phyloP scores from a whole-genome alignment of 495 filamentous ascomycete species.

The Aspergillus avenaceus region DNA sequence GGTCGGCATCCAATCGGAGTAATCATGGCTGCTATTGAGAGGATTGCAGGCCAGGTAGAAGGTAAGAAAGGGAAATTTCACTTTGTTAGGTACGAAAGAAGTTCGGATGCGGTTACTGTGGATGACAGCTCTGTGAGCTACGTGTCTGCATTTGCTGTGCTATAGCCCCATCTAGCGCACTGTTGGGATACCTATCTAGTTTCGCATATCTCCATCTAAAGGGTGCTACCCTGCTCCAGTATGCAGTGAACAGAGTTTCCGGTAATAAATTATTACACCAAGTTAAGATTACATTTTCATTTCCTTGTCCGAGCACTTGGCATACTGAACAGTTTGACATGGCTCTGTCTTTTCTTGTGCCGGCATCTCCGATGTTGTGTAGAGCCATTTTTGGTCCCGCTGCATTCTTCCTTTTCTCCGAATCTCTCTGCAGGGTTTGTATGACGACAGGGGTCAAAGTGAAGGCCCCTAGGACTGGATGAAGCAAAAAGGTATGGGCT shows the following conservation, averaged over 20 bases:
- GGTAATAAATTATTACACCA: neutral
- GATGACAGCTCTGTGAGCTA: slow-evolving; percentile 93
- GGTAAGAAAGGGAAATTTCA: slow-evolving; percentile 61
- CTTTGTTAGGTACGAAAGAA: slow-evolving; percentile 90
- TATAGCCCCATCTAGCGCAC: slow-evolving; percentile 15
- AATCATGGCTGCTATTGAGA: slow-evolving; percentile 82
- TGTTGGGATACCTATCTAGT: too few species aligned
- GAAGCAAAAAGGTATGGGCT: neutral
- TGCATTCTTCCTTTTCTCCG: neutral
- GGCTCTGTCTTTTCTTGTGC: neutral
- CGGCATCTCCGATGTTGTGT: neutral
- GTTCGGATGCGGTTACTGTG: slow-evolving; percentile 65
- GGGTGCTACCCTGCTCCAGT: neutral
- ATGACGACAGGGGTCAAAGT: neutral
- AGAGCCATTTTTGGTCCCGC: neutral
- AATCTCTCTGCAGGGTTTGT: neutral
- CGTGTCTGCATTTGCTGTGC: slow-evolving; percentile 48
- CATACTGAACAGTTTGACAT: neutral
- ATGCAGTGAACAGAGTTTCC: neutral
- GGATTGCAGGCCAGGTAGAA: slow-evolving; percentile 30
- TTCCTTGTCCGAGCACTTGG: neutral
- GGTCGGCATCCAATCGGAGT: slow-evolving; percentile 95
- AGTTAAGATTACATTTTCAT: neutral
- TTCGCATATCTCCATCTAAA: too few species aligned
- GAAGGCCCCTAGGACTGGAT: neutral